Base-by-base conservation (phyloP, 176 grass and related monocot species). In the Juncus effusus region DNA sequence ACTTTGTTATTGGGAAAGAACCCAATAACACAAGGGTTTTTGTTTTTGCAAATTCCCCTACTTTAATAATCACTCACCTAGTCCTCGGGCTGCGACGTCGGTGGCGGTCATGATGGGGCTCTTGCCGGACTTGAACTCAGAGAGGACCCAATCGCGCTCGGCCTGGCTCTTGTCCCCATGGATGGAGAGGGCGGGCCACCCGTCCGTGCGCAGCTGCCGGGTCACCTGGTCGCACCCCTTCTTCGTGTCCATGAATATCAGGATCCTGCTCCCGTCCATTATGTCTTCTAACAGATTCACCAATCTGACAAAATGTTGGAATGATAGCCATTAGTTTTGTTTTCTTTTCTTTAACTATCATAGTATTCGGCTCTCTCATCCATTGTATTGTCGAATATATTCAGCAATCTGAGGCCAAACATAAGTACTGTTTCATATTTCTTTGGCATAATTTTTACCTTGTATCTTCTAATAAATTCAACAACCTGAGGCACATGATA, bases 71-170 rank as follows among this genome's bases (percentile, higher is more conserved):
- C 19, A 39, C 50, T 62, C 87, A 99, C 95, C 95, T 83, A 99
- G 82, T 76, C 95, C 89, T 77, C 89, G 80, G 56, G 93, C 93
- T 67, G 88, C 93, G 7, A 97, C 88, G 69, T 89, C 88, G 74
- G 93, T 97, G 72, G 94, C 89, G 38, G 88, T 93, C 94, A 99
- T 99, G 80, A 99, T 90, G 73, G 95, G 95, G 53, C 89, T 99
- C 59, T 94, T 94, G 62, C 89, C 95, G 28, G 89, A 87, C 74
- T 94, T 99, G 73, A 99, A 99, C 78, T 99, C 95, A 45, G 95
- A 99, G 66, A 99, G 95, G 42, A 94, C 95, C 89, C 95, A 99
- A 74, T 99, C 95, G 16, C 89, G 85, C 77, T 94, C 89, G 16
- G 89, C 83, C 82, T 94, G 95, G 72, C 95, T 99, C 62, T 99